These are phyloP conservation scores for Candida morakotiae DNA, from an alignment of 805 yeast species.

Conservation along the genomic window DNA sequence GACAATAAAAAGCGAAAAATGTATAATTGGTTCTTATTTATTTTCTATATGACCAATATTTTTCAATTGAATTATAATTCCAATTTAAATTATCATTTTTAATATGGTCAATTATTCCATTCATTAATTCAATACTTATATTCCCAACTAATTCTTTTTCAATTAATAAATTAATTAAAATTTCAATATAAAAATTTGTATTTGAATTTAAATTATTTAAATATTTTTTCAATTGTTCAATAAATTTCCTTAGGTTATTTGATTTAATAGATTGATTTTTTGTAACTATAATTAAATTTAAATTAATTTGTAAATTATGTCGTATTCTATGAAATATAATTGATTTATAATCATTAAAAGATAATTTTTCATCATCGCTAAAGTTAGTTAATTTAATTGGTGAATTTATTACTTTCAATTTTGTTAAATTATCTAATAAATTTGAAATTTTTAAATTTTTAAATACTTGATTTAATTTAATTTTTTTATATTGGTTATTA, in stretches of 20 bases:
- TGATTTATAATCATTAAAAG: slow-evolving; percentile 7
- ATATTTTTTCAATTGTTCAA: slow-evolving; percentile 9
- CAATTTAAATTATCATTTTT: slow-evolving; percentile 16
- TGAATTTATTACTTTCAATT: slow-evolving; percentile 5
- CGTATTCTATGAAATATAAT: slow-evolving; percentile 23
- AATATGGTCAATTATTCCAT: slow-evolving; percentile 23
- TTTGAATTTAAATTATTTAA: neutral
- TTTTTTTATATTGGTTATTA: slow-evolving; percentile 10
- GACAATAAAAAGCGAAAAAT: too few species aligned
- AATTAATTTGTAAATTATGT: slow-evolving; percentile 19
- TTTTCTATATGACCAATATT: slow-evolving; percentile 19
- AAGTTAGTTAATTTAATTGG: neutral
- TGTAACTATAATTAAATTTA: slow-evolving; percentile 20
- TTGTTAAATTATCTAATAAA: slow-evolving; percentile 15
- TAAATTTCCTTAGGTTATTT: slow-evolving; percentile 10
- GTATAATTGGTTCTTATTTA: too few species aligned
- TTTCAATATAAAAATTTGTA: slow-evolving; percentile 11
- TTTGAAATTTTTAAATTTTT: slow-evolving; percentile 13
- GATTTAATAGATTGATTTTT: slow-evolving; percentile 20
- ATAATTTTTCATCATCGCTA: neutral
- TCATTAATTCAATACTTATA: slow-evolving; percentile 15
- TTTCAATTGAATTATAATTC: slow-evolving; percentile 17
- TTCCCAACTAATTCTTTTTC: slow-evolving; percentile 10
- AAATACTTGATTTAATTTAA: slow-evolving; percentile 19
- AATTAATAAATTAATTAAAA: slow-evolving; percentile 12